phyloP scores from a whole-genome alignment of 768 basidiomycete species.

The Clavaria fumosa region DNA sequence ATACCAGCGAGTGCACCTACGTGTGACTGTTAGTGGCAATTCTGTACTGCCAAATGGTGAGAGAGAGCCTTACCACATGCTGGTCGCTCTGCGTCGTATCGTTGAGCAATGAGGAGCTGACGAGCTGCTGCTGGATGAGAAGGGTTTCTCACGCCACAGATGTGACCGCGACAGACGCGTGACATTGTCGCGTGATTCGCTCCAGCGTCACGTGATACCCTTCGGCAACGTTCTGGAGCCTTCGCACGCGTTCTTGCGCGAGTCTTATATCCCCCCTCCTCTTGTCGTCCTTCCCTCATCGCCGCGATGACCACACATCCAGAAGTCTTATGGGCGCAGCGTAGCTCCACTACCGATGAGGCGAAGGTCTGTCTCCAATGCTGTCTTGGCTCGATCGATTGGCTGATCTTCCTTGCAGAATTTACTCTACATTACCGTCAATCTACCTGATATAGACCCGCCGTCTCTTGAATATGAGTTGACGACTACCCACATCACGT shows the following conservation, averaged over 20 bases:
- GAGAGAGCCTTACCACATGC: too few relatives aligned
- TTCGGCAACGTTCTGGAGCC: conserved; percentile 27
- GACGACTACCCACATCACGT: conserved; percentile 38
- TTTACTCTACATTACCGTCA: conserved; percentile 71
- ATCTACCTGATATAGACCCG: conserved; percentile 58
- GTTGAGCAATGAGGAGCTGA: too few relatives aligned
- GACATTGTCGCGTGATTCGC: too few relatives aligned
- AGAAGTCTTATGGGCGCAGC: conserved; percentile 91
- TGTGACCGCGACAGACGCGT: too few relatives aligned
- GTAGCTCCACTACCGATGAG: conserved; percentile 49
- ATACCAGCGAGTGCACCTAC: conserved; percentile 75
- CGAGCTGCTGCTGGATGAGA: too few relatives aligned
- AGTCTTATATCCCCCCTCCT: conserved; percentile 14
- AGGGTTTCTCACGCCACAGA: too few relatives aligned
- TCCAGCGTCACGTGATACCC: too few relatives aligned
- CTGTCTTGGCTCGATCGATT: conserved; percentile 3
- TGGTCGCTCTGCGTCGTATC: too few relatives aligned
- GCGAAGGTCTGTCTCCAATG: conserved; percentile 34
- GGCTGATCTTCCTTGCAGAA: conserved; percentile 37
- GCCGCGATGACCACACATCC: conserved; percentile 46
- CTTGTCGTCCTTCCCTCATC: conserved; percentile 8
- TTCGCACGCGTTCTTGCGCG: conserved; percentile 19
- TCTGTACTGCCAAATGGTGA: too few relatives aligned
- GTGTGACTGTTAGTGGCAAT: too few relatives aligned
- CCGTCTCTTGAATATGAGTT: conserved; percentile 44